A percentile compares a stretch with the other conserved stretches of the same genome.
Evolutionary conservation across 768 basidiomycete species (phyloP).

Genomic region (Agrocybe pediades): DNA sequence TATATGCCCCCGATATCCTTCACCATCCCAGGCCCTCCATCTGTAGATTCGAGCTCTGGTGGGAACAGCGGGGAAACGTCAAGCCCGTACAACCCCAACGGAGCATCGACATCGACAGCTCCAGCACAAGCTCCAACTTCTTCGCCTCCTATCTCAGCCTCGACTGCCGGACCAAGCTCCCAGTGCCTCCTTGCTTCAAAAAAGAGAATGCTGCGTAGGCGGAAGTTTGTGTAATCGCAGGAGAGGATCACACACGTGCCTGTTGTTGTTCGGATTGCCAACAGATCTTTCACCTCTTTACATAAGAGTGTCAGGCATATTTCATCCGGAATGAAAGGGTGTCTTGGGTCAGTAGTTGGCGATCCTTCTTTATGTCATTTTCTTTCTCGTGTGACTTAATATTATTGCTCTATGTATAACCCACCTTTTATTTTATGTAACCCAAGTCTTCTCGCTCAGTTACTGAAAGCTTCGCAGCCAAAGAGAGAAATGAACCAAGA

Average conservation of each 20-base stretch:
- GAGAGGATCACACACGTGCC: constrained; percentile 9
- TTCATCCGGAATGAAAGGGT: constrained; percentile 21
- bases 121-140: not conserved
- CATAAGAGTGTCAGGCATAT: not conserved
- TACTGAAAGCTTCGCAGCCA: not conserved
- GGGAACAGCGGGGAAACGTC: constrained; percentile 16
- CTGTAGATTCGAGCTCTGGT: constrained; percentile 28
- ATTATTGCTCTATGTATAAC: constrained; percentile 5
- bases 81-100: constrained; percentile 1
- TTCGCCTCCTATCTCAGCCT: constrained; percentile 13
- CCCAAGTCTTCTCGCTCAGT: too few species aligned
- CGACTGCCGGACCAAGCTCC: constrained; percentile 17
- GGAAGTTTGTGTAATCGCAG: constrained; percentile 11
- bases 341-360: constrained; percentile 22
- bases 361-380: constrained; percentile 18
- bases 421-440: not conserved
- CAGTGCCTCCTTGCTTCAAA: constrained; percentile 27
- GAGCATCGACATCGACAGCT: not conserved
- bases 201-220: constrained; percentile 14
- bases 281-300: constrained; percentile 9
- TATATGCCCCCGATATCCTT: constrained; percentile 34
- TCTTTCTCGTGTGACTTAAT: constrained; percentile 4
- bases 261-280: constrained; percentile 15
- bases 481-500: too few species aligned
- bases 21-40: constrained; percentile 37